Evolutionary conservation across 2,329 filamentous ascomycete genomes (phyloP).

Genomic region (Colletotrichum sp.): DNA sequence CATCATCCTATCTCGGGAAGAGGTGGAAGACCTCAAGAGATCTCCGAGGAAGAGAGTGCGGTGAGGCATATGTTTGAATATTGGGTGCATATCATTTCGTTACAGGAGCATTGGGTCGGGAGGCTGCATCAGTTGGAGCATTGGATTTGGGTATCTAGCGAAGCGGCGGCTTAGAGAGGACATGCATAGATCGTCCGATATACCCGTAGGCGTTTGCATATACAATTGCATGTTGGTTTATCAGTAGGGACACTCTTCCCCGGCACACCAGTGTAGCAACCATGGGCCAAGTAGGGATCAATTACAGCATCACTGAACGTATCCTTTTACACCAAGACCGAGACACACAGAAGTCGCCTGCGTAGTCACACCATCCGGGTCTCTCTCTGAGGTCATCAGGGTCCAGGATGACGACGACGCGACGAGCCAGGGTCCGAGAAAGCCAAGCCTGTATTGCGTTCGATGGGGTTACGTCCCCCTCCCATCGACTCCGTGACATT

Average conservation of each 20-base stretch:
- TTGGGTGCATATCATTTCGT: neutral
- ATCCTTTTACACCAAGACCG: neutral
- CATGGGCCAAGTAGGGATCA: neutral
- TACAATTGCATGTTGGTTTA: neutral
- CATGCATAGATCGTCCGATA: neutral
- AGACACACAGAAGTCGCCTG: neutral
- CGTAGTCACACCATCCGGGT: neutral
- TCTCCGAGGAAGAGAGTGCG: neutral
- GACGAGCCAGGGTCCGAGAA: neutral
- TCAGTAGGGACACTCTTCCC: neutral
- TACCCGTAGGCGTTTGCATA: neutral
- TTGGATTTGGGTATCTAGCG: neutral
- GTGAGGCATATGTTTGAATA: neutral
- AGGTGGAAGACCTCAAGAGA: conserved; percentile 22
- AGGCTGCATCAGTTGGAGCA: neutral
- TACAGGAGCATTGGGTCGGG: neutral
- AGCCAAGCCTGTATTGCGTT: neutral
- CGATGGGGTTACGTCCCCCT: neutral
- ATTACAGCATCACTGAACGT: neutral
- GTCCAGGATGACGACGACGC: neutral
- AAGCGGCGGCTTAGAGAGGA: neutral
- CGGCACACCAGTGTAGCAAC: neutral
- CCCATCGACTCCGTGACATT: neutral
- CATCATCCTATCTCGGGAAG: conserved; percentile 39
- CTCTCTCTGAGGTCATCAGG: neutral